Conservation (phyloP, 176 grass and related monocot genomes). For the Cenchrus fungigraminus region DNA sequence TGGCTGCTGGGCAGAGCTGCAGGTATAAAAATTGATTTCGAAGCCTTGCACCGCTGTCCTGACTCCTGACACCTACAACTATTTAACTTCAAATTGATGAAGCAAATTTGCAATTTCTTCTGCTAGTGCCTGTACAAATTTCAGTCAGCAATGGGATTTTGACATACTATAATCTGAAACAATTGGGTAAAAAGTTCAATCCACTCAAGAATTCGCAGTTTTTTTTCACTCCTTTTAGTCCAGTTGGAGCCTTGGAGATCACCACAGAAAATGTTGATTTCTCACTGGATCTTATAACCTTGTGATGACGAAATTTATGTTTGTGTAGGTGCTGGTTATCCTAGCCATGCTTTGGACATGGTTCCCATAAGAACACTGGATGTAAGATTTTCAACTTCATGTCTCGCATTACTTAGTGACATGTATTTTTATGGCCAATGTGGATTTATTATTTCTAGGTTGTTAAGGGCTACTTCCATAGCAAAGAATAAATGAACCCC, state of each 20-base stretch:
- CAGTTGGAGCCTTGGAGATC: neutral
- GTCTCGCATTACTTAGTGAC: conserved; percentile 20
- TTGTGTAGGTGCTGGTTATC: conserved; percentile 60
- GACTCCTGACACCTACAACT: too few species aligned
- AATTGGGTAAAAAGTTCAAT: neutral
- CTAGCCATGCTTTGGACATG: conserved; percentile 53
- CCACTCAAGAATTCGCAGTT: neutral
- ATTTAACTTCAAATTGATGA: neutral
- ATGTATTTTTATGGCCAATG: conserved; percentile 18
- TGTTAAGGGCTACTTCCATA: neutral
- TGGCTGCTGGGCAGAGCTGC: conserved; percentile 17
- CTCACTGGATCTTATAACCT: neutral
- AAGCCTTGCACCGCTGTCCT: neutral
- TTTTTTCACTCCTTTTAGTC: conserved; percentile 12
- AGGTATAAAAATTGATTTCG: conserved; percentile 29
- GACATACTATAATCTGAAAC: neutral
- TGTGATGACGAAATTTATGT: conserved; percentile 36
- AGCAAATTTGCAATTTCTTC: too few species aligned
- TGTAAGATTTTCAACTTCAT: conserved; percentile 48
- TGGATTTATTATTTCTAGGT: neutral
- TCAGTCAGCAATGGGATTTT: neutral
- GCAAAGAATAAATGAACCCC: neutral
- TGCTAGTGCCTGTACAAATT: neutral
- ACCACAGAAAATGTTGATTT: neutral
- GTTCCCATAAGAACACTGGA: conserved; percentile 46